Evolutionary conservation across 306 rosid species (phyloP).

Genomic region (Vicia faba): DNA sequence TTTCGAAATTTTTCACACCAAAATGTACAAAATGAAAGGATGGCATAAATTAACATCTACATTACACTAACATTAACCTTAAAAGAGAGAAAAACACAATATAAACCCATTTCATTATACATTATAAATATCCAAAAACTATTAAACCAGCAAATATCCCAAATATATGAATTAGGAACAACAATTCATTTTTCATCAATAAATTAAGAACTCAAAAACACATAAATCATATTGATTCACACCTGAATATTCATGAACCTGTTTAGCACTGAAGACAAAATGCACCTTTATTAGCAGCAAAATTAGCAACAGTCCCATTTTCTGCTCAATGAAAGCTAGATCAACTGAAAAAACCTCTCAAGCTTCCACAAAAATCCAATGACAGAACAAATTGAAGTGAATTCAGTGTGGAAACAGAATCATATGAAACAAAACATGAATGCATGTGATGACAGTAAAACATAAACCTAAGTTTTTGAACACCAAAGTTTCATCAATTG

Average conservation of each 20-base stretch:
- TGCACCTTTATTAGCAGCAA: constrained; percentile 54
- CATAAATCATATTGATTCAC: constrained; percentile 52
- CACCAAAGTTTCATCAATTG: constrained; percentile 30
- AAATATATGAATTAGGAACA: background rate
- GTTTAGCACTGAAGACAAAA: constrained; percentile 44
- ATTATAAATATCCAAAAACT: constrained; percentile 7
- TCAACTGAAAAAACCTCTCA: constrained; percentile 47
- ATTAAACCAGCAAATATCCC: background rate
- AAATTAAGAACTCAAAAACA: constrained; percentile 25
- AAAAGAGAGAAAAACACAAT: background rate
- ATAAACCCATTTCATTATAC: constrained; percentile 4
- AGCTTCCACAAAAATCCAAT: constrained; percentile 42
- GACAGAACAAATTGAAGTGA: constrained; percentile 33
- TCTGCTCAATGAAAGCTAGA: constrained; percentile 37
- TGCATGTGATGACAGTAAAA: constrained; percentile 45
- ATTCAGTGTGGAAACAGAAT: constrained; percentile 41
- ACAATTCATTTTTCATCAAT: constrained; percentile 11
- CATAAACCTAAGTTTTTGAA: constrained; percentile 37
- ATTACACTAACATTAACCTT: background rate
- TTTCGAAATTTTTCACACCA: constrained; percentile 22
- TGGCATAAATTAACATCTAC: background rate
- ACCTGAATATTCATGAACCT: constrained; percentile 72
- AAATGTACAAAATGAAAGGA: background rate
- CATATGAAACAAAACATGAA: constrained; percentile 45
- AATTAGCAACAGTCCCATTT: constrained; percentile 57